These are phyloP conservation scores for Jamesozyma gamospora DNA, from an alignment of 805 yeast species.

Conservation along the genomic window DNA sequence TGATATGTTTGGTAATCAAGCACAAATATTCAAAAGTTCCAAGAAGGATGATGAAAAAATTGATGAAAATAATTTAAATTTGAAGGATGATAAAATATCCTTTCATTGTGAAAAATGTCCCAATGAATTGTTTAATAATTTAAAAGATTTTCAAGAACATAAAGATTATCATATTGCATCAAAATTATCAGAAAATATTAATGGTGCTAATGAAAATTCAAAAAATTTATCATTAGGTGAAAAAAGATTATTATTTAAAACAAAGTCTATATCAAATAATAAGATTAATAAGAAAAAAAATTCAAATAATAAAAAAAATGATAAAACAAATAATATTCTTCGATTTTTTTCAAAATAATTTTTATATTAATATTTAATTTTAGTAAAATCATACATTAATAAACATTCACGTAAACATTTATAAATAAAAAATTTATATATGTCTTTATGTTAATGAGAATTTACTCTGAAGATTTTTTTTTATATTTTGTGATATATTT, in stretches of 20 bases:
- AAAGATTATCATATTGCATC: conserved; percentile 46
- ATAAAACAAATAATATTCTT: too few species aligned
- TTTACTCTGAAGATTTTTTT: too few species aligned
- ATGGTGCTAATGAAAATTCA: conserved; percentile 27
- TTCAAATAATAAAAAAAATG: too few species aligned
- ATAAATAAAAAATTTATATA: too few species aligned
- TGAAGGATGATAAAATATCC: neutral
- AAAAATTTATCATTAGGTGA: conserved; percentile 22
- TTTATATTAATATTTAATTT: too few species aligned
- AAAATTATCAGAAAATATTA: conserved; percentile 37
- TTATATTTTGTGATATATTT: too few species aligned
- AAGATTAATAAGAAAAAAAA: too few species aligned
- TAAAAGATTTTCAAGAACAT: conserved; percentile 34
- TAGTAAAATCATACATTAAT: too few species aligned
- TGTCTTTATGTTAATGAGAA: too few species aligned
- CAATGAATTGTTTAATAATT: conserved; percentile 8
- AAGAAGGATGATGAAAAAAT: neutral
- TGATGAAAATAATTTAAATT: neutral
- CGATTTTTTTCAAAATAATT: too few species aligned
- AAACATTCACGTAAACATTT: too few species aligned
- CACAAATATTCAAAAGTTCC: conserved; percentile 1
- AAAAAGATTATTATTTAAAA: conserved; percentile 15
- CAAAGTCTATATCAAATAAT: too few species aligned
- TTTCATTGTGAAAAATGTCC: conserved; percentile 17
- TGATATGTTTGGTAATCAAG: conserved; percentile 27